Percentiles rank a stretch among this genome's conserved stretches.
phyloP scores from a whole-genome alignment of 2,329 filamentous ascomycete species.

The Calonectria hongkongensis region DNA sequence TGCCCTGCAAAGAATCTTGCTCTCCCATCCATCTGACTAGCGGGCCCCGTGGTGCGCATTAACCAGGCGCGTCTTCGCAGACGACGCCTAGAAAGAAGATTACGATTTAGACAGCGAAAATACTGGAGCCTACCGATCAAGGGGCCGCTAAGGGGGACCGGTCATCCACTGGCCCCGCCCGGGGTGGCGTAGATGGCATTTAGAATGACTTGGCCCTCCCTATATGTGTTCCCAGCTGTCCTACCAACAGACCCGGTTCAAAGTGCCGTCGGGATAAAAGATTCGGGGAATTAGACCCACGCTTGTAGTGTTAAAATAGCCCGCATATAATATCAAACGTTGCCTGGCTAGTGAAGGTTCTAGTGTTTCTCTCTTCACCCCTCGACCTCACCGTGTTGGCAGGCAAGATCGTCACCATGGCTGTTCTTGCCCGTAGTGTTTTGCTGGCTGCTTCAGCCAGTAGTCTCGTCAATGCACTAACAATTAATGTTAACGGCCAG shows the following conservation, averaged over 20 bases:
- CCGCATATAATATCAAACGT: slow-evolving; percentile 39
- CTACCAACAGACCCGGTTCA: not conserved
- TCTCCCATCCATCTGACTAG: slow-evolving; percentile 4
- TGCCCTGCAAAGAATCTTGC: slow-evolving; percentile 5
- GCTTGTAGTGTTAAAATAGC: slow-evolving; percentile 3
- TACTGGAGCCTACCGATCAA: slow-evolving; percentile 18
- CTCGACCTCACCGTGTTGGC: slow-evolving; percentile 20
- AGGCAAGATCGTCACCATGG: slow-evolving; percentile 35
- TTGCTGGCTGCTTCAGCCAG: slow-evolving; percentile 36
- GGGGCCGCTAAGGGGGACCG: slow-evolving; percentile 6
- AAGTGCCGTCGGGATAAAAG: slow-evolving; percentile 1
- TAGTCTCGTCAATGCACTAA: slow-evolving; percentile 47
- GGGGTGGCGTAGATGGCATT: not conserved
- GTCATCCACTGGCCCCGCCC: not conserved
- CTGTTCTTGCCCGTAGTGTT: slow-evolving; percentile 39
- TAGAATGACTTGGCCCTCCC: slow-evolving; percentile 4
- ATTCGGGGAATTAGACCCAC: slow-evolving; percentile 33
- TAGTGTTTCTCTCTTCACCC: slow-evolving; percentile 15
- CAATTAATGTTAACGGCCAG: slow-evolving; percentile 47
- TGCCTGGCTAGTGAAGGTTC: slow-evolving; percentile 13
- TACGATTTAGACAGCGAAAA: not conserved
- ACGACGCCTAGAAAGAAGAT: slow-evolving; percentile 12
- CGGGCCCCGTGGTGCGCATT: not conserved
- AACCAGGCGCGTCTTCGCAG: not conserved
- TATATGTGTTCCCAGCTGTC: not conserved